Evolutionary conservation across 306 rosid genomes (phyloP).

Genomic region (Trichosanthes cucumerina): DNA sequence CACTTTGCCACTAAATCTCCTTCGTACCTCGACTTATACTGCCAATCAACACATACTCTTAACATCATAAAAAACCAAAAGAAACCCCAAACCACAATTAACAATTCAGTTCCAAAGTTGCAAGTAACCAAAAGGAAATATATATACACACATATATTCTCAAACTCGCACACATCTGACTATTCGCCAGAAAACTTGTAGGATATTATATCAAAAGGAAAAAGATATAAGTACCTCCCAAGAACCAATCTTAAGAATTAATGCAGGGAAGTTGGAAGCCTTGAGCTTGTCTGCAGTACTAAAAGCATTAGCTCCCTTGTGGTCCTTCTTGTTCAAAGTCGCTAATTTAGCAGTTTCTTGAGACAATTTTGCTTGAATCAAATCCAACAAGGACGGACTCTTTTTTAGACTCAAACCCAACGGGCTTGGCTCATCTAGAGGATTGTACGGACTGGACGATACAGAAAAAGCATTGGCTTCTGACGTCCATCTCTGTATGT

Average conservation of each 20-base stretch:
- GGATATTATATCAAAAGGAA: background rate
- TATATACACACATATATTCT: no score
- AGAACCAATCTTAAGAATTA: constrained; percentile 54
- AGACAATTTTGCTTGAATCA: constrained; percentile 73
- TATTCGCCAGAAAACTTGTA: no score
- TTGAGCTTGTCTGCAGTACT: constrained; percentile 56
- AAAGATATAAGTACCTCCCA: constrained; percentile 60
- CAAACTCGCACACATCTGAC: no score
- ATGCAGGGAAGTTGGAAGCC: constrained; percentile 84
- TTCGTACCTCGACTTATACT: constrained; percentile 75
- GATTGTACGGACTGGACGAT: constrained; percentile 37
- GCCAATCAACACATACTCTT: constrained; percentile 7
- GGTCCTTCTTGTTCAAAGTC: constrained; percentile 28
- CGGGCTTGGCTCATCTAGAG: constrained; percentile 87
- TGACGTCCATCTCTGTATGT: constrained; percentile 22
- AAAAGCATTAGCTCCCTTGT: constrained; percentile 24
- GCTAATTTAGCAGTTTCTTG: constrained; percentile 26
- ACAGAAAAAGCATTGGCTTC: constrained; percentile 19
- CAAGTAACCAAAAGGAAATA: background rate
- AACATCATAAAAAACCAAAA: background rate
- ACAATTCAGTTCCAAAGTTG: background rate
- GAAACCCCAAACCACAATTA: background rate
- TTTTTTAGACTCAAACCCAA: constrained; percentile 73
- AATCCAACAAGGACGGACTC: constrained; percentile 75
- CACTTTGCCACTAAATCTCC: constrained; percentile 85